These are phyloP conservation scores for Stemphylium lycopersici DNA, from an alignment of 2,329 filamentous ascomycete species.

Conservation along the genomic window DNA sequence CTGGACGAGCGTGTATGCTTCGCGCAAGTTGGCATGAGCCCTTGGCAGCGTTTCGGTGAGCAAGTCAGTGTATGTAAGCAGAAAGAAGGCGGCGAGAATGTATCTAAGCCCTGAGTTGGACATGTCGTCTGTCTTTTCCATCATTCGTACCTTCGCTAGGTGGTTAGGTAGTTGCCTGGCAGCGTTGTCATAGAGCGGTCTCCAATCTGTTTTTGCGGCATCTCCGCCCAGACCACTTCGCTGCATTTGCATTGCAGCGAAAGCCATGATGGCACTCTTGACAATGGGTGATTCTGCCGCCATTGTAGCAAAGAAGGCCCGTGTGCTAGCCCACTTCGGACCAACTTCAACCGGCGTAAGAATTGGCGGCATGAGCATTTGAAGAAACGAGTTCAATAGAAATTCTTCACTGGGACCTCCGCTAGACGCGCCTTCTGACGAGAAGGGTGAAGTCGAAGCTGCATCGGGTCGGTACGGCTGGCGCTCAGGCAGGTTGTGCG, in stretches of 20 bases:
- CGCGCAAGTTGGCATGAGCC: conserved; percentile 54
- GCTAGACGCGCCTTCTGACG: conserved; percentile 29
- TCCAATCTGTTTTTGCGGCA: conserved; percentile 38
- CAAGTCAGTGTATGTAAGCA: conserved; percentile 60
- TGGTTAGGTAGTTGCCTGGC: conserved; percentile 31
- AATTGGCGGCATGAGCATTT: conserved; percentile 59
- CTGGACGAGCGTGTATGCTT: conserved; percentile 58
- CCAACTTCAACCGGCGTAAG: conserved; percentile 59
- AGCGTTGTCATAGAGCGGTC: conserved; percentile 42
- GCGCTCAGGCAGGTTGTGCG: conserved; percentile 20
- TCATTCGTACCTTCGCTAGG: conserved; percentile 22
- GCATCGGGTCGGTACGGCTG: conserved; percentile 21
- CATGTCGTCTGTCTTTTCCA: conserved; percentile 16
- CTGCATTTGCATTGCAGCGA: conserved; percentile 55
- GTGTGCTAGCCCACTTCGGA: conserved; percentile 59
- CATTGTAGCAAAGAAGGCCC: conserved; percentile 58
- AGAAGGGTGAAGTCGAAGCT: conserved; percentile 39
- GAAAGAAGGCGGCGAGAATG: conserved; percentile 59
- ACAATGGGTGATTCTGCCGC: conserved; percentile 57
- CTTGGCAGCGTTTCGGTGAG: conserved; percentile 26
- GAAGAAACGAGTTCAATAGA: conserved; percentile 58
- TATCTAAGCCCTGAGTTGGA: conserved; percentile 43
- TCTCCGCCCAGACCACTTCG: conserved; percentile 44
- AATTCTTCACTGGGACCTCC: conserved; percentile 41
- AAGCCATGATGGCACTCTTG: conserved; percentile 57